Conservation (phyloP, 768 basidiomycete genomes). For the Lactarius sp. region DNA sequence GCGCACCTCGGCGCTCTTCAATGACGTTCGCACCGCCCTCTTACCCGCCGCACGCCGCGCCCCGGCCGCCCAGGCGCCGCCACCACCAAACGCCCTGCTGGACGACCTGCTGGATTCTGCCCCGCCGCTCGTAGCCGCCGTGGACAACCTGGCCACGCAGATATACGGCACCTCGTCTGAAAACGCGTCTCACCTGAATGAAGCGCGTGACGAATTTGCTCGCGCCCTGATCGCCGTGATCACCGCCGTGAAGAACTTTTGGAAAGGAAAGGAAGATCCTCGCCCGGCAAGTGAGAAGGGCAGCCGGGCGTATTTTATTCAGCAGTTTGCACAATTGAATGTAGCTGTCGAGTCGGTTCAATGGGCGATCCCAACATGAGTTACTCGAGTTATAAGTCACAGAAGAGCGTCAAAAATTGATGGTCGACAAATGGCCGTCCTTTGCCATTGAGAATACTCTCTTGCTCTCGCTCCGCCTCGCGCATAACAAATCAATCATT, state of each 20-base stretch:
- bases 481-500: neutral
- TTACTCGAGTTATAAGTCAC: neutral
- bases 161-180: conserved; percentile 13
- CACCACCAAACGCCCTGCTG: conserved; percentile 7
- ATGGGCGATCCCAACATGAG: conserved; percentile 8
- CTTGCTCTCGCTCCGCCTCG: neutral
- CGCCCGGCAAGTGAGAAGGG: conserved; percentile 6
- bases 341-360: conserved; percentile 9
- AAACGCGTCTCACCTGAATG: neutral
- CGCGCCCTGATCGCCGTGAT: conserved; percentile 11
- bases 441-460: neutral
- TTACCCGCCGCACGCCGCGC: neutral
- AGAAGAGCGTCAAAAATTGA: too few relatives aligned
- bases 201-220: conserved; percentile 17
- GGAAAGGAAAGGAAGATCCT: conserved; percentile 16
- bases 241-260: conserved; percentile 18
- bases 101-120: conserved; percentile 21
- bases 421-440: neutral
- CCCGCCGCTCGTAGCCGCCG: conserved; percentile 16
- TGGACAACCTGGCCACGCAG: conserved; percentile 19
- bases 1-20: conserved; percentile 11
- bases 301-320: conserved; percentile 14
- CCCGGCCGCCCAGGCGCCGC: neutral
- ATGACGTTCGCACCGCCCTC: conserved; percentile 3
- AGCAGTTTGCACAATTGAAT: conserved; percentile 17